Base-by-base conservation (phyloP, 148 eudicot species). In the Silene conica region DNA sequence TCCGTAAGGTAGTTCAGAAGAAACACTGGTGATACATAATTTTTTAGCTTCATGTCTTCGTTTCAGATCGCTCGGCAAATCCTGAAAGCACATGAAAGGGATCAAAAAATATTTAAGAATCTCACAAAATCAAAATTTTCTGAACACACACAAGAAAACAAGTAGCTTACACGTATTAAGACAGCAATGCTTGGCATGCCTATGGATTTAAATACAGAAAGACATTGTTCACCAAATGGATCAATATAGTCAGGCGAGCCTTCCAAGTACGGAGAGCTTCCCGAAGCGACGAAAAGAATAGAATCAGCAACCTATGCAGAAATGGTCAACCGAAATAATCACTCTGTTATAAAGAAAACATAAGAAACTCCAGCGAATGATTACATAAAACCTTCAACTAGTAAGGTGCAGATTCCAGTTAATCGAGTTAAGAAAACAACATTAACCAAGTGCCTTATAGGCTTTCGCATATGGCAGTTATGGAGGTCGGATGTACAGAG, bases 221-320 rank as follows among this genome's bases (percentile, higher is more conserved):
- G 92, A 77, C 99, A 92, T 74, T 86, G 96, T n/a, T 86, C 85
- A 73, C 97, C 99, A 79, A 92, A 96, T 55, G 91, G 70, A 85
- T 96, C 99, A 15, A 92, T 84, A 73, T 83, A 92, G 74, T 81
- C 74, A 43, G 85, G 60, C 77, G 79, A 72, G 14, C 81, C 87
- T 68, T 82, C 85, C 85, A 83, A 86, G 76, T 72, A 69, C 38
- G 81, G 77, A 71, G 87, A 85, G 48, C 74, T 88, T 31, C 89
- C 92, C 62, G 99, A 96, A 72, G 90, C 92, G 38, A 92, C 99
- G 82, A 96, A 96, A 75, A 88, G 91, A 77, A 96, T 86, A 87
- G 90, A 85, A 85, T 96, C 97, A 45, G 99, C 99, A 80, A 92
- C 94, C 99, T 96, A 74, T 63, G 61, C 55, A 31, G 11, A 61